A percentile compares a stretch with the other conserved stretches of the same genome.
Conservation (phyloP, 176 grass and related monocot species). For the Musa beccarii region DNA sequence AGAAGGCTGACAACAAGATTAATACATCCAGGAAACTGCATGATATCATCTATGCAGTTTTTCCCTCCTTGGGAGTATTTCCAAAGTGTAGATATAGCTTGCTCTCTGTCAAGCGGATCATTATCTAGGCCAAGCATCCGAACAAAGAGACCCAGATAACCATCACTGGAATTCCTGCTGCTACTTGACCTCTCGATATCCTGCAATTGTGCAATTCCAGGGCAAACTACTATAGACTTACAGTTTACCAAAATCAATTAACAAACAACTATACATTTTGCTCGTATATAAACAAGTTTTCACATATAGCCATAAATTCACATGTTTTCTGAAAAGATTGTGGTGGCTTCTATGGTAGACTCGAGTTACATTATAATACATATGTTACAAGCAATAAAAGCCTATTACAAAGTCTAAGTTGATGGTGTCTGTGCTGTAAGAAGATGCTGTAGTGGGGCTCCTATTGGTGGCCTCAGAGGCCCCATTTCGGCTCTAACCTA, state of each 20-base stretch:
- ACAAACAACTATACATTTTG: background rate
- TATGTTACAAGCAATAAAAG: no score
- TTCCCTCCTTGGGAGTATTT: constrained; percentile 53
- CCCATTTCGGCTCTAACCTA: no score
- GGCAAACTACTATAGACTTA: background rate
- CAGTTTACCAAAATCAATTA: background rate
- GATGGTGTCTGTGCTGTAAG: no score
- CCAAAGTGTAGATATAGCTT: constrained; percentile 47
- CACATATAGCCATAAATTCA: no score
- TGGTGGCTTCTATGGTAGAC: no score
- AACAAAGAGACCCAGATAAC: constrained; percentile 67
- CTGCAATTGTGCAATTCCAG: constrained; percentile 14
- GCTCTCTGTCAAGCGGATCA: constrained; percentile 51
- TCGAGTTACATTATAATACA: no score
- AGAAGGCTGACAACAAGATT: constrained; percentile 50
- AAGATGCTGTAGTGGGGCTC: no score
- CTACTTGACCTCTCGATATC: constrained; percentile 30
- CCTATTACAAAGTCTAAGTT: no score
- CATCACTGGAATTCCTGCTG: constrained; percentile 18
- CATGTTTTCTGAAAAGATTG: no score
- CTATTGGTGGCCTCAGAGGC: no score
- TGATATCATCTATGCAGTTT: constrained; percentile 54
- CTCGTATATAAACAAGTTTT: background rate
- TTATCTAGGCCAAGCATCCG: constrained; percentile 78
- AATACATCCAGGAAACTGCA: constrained; percentile 60